Conservation (phyloP, 163 green algal genomes). For the Prototheca wickerhamii region DNA sequence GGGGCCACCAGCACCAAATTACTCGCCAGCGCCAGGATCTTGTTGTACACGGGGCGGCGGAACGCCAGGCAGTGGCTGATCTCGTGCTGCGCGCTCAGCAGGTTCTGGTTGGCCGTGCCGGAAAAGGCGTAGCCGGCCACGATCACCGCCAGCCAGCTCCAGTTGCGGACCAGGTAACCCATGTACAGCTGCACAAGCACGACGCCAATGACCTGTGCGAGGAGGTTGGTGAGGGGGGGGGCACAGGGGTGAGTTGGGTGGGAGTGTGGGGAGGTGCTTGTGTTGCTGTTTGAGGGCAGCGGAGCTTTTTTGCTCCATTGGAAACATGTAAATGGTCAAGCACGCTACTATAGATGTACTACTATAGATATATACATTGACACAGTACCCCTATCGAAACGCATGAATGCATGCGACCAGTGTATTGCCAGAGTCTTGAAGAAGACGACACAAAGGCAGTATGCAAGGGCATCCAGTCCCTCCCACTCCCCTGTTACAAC, state of each 20-base stretch:
- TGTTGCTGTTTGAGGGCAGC: too few species aligned
- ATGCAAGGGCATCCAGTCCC: not conserved
- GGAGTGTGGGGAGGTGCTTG: too few species aligned
- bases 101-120: conserved; percentile 51
- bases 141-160: conserved; percentile 40
- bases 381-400: not conserved
- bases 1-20: conserved; percentile 59
- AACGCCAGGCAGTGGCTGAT: conserved; percentile 61
- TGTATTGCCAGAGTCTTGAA: not conserved
- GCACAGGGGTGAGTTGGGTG: too few species aligned
- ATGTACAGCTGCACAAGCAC: conserved; percentile 35
- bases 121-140: conserved; percentile 34
- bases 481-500: too few species aligned
- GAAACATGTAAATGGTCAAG: not conserved
- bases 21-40: conserved; percentile 39
- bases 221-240: too few species aligned
- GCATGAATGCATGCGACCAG: not conserved
- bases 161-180: conserved; percentile 32
- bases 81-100: conserved; percentile 60
- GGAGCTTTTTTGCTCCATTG: not conserved
- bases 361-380: not conserved
- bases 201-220: conserved; percentile 35
- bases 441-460: too few species aligned
- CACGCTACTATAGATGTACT: not conserved
- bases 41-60: conserved; percentile 42